Conservation (phyloP, 441 rosid genomes). For the Syzygium syzygioides region DNA sequence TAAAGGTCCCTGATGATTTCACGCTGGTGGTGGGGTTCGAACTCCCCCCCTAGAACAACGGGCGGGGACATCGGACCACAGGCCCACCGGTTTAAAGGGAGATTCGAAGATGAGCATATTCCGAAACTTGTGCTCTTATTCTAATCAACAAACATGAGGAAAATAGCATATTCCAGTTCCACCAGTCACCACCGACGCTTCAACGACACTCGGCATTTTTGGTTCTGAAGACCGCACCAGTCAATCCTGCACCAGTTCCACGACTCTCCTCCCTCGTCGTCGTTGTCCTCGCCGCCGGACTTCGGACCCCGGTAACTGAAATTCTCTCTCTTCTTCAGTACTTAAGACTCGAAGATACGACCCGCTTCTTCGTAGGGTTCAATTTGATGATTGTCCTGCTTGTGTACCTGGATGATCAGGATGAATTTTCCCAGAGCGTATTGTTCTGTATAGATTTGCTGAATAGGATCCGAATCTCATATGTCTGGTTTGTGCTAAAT, state of each 20-base stretch:
- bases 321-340: background rate
- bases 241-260: background rate
- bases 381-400: background rate
- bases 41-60: background rate
- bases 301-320: background rate
- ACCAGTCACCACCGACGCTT: background rate
- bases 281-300: background rate
- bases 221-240: background rate
- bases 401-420: background rate
- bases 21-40: background rate
- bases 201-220: background rate
- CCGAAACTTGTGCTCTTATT: background rate
- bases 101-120: background rate
- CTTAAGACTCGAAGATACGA: background rate
- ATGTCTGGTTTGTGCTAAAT: background rate
- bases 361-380: background rate
- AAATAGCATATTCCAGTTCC: background rate
- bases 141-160: background rate
- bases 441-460: background rate
- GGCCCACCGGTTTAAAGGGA: background rate
- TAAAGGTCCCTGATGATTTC: background rate
- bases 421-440: background rate
- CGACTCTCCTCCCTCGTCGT: background rate
- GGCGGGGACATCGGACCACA: background rate
- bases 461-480: background rate